These are phyloP conservation scores for Solanum paucissectum DNA, from an alignment of 257 asterid genomes.

Conservation along the genomic window DNA sequence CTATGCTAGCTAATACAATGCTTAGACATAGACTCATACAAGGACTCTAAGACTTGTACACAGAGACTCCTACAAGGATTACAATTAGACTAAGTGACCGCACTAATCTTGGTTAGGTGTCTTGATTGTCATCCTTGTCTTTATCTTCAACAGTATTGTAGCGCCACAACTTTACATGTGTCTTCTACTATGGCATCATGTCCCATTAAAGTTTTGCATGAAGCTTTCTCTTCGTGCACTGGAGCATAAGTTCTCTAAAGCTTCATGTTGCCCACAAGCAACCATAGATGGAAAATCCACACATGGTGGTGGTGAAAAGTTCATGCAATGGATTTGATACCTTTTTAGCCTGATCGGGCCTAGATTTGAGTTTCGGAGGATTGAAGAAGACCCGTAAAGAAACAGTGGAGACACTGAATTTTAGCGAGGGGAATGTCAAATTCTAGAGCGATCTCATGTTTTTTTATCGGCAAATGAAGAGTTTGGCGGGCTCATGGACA, in stretches of 20 bases:
- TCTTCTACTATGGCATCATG: neutral
- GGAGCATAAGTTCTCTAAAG: neutral
- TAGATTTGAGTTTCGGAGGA: neutral
- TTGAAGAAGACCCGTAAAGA: neutral
- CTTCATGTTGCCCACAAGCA: neutral
- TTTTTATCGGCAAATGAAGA: neutral
- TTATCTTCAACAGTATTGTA: too few relatives aligned
- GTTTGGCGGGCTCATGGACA: neutral
- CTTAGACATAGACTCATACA: too few relatives aligned
- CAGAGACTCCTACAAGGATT: too few relatives aligned
- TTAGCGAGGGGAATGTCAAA: neutral
- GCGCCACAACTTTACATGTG: neutral
- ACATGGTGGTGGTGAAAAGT: conserved; percentile 6
- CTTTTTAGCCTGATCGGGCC: neutral
- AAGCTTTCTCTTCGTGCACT: neutral
- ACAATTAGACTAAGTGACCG: too few relatives aligned
- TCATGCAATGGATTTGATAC: neutral
- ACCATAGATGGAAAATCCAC: conserved; percentile 6
- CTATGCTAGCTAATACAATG: too few relatives aligned
- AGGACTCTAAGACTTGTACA: too few relatives aligned
- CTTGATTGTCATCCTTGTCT: too few relatives aligned
- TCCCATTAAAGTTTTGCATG: neutral
- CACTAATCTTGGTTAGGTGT: too few relatives aligned
- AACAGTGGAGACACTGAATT: neutral
- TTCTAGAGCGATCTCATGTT: neutral